phyloP scores from a whole-genome alignment of 805 yeast species.

The Saturnispora gosingensis region DNA sequence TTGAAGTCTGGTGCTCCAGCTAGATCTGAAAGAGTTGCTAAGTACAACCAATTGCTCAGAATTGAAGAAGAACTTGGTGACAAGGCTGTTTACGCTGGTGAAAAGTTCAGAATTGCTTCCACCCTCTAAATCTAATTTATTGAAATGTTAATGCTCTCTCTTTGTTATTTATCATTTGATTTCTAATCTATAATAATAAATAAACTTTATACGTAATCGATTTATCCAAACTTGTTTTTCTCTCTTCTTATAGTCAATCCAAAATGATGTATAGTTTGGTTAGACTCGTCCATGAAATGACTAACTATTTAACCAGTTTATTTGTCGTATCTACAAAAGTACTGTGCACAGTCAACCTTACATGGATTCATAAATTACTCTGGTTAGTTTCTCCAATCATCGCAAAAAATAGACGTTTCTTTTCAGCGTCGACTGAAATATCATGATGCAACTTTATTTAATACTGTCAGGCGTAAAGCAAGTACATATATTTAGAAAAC shows the following conservation, averaged over 20 bases:
- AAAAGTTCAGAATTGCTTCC: slow-evolving; percentile 62
- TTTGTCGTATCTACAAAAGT: too few species aligned
- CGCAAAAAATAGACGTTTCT: too few species aligned
- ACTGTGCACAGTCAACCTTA: too few species aligned
- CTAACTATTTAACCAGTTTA: too few species aligned
- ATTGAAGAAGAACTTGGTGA: slow-evolving; percentile 98
- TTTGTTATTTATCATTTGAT: background rate
- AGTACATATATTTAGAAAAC: too few species aligned
- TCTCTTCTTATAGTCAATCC: background rate
- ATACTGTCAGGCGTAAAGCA: too few species aligned
- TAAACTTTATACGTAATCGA: slow-evolving; percentile 1
- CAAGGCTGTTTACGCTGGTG: slow-evolving; percentile 95
- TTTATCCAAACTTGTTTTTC: background rate
- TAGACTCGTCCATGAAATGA: background rate
- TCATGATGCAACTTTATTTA: too few species aligned
- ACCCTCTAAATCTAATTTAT: slow-evolving; percentile 18
- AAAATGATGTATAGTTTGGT: background rate
- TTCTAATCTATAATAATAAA: slow-evolving; percentile 1
- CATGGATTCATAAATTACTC: too few species aligned
- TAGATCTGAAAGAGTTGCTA: slow-evolving; percentile 99
- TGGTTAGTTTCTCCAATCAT: too few species aligned
- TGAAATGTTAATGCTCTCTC: background rate
- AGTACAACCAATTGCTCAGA: slow-evolving; percentile 96
- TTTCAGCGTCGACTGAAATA: too few species aligned
- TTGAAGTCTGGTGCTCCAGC: slow-evolving; percentile 99